Evolutionary conservation across 352 stramenopile genomes (phyloP).

Genomic region (Albugo laibachii): DNA sequence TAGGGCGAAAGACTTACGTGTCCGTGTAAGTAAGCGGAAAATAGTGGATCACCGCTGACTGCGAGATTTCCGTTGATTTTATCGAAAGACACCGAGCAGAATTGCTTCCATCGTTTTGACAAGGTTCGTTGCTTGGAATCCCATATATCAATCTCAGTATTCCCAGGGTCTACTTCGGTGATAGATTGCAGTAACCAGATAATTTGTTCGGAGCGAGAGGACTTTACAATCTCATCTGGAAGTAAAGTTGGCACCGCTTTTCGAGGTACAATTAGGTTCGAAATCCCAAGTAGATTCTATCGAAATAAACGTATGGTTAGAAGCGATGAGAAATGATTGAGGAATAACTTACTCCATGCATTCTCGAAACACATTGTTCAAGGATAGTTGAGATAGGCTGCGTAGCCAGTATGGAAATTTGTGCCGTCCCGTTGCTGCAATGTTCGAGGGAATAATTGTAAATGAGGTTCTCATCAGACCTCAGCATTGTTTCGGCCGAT

Average conservation of each 20-base stretch:
- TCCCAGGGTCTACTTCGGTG: too few relatives aligned
- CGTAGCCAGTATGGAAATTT: conserved; percentile 18
- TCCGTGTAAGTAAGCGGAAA: conserved; percentile 19
- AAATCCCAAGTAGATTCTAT: conserved; percentile 25
- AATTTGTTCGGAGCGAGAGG: conserved; percentile 23
- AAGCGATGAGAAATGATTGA: neutral
- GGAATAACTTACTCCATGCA: conserved; percentile 24
- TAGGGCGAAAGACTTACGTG: conserved; percentile 1
- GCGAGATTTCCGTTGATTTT: conserved; percentile 5
- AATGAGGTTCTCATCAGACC: conserved; percentile 8
- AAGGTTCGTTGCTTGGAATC: too few relatives aligned
- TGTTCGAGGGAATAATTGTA: neutral
- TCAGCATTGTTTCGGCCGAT: neutral
- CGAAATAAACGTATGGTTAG: neutral
- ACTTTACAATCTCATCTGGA: conserved; percentile 16
- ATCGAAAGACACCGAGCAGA: conserved; percentile 29
- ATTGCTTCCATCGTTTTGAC: conserved; percentile 24
- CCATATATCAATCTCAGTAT: too few relatives aligned
- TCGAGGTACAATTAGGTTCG: conserved; percentile 18
- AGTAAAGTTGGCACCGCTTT: conserved; percentile 14
- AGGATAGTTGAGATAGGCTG: conserved; percentile 27
- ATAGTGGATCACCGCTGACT: conserved; percentile 17
- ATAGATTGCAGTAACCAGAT: conserved; percentile 26
- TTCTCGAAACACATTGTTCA: conserved; percentile 32
- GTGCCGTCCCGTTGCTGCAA: conserved; percentile 8